Percentiles rank a stretch among this genome's conserved stretches.
Conservation (phyloP, 228 moss, liverwort and hornwort species). For the Sphagnum magellanicum region DNA sequence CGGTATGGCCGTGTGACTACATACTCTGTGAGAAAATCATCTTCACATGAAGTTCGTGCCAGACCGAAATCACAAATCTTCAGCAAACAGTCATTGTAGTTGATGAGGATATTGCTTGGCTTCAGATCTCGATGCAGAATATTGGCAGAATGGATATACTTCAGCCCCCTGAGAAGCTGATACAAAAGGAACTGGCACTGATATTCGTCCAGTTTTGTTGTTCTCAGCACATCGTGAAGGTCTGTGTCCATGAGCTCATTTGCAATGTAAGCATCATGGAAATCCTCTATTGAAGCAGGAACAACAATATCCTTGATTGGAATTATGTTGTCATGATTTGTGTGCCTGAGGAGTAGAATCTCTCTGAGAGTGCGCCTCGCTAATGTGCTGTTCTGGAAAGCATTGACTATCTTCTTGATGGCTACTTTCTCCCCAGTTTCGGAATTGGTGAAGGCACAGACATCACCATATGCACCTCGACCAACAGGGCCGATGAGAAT, state of each 20-base stretch:
- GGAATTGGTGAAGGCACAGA: constrained; percentile 53
- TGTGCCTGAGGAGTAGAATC: constrained; percentile 52
- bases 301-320: constrained; percentile 60
- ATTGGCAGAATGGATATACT: constrained; percentile 73
- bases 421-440: constrained; percentile 64
- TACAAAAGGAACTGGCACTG: constrained; percentile 66
- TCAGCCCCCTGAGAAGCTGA: constrained; percentile 62
- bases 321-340: constrained; percentile 64
- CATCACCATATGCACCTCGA: constrained; percentile 64
- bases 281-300: constrained; percentile 32
- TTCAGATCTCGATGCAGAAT: constrained; percentile 64
- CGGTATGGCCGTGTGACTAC: constrained; percentile 64
- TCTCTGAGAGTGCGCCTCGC: constrained; percentile 59
- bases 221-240: constrained; percentile 52
- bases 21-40: constrained; percentile 61
- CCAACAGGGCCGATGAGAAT: constrained; percentile 51
- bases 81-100: constrained; percentile 56
- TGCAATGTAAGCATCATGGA: constrained; percentile 64
- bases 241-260: constrained; percentile 79
- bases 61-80: constrained; percentile 75
- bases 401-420: constrained; percentile 65
- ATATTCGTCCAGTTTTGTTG: constrained; percentile 42
- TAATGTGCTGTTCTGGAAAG: constrained; percentile 55
- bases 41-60: constrained; percentile 55
- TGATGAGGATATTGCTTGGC: constrained; percentile 62